Evolutionary conservation across 352 stramenopile species (phyloP), one percentile per base, ranked within the genome.

Genomic region (Aphanomyces euteiches): DNA sequence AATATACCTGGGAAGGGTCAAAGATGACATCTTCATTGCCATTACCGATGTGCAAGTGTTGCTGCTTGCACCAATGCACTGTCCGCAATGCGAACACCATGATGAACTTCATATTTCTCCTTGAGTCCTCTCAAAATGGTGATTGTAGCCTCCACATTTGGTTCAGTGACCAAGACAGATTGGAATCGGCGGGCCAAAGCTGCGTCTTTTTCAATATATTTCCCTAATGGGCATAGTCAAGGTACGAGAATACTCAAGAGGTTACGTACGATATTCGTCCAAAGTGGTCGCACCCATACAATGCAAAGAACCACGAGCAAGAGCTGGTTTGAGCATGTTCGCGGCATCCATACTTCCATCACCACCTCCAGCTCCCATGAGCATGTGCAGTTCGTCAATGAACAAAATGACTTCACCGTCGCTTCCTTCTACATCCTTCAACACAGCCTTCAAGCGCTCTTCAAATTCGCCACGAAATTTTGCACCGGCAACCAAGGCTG

Each of bases 151-250:
- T 98, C 92, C 10, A 98, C 91, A 63, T 75, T 96, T 13, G 96
- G 96, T 76, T 99, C 91, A 21, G 93, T 85, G 47, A 99, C 90
- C 19, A 98, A 77, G 34, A 99, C 95, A n/a, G 97, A 91, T 79
- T 99, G 96, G 78, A 99, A 99, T 10, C 96, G 81, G 59, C 96
- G 83, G 43, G 98, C 96, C 38, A 99, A 72, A 4, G 96, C 96
- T 57, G 97, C 98, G 75, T 99, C 96, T 72, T 98, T 98, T 82
- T 98, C 96, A 77, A 99, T 98, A 72, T 98, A 96, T 64, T 97
- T 85, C 54, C 63, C 66, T 75, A 21, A 70, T 45, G 19, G 43
- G 15, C 6, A 7, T 72, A 0, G 54, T 15, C 10, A 40, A 58
- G n/a, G 34, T 28, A 38, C 0, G 10, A 64, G 39, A n/a, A 58